Base-by-base conservation (phyloP, 495 filamentous ascomycete genomes). In the Aspergillus cristatus region DNA sequence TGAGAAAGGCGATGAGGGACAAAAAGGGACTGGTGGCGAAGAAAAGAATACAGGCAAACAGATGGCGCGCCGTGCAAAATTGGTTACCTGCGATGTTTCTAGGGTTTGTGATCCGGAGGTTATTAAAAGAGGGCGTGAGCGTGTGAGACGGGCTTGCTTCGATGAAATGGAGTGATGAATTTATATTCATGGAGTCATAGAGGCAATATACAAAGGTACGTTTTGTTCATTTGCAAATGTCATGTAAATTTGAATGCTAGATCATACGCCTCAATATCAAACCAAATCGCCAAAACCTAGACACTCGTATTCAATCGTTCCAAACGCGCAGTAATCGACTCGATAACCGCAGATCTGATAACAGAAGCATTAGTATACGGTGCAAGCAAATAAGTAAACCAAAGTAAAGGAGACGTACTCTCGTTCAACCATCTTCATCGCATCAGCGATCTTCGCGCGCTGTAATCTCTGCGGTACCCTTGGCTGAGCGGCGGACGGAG, bases 371-470 rank as follows among this genome's bases (percentile, higher is more conserved):
- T 38, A 32, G 28, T 15, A 6, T 38, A 25, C n/a, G 18, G 8
- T 29, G 28, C 22, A 30, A 24, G 32, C 22, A 38, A 22, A 34
- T 28, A 37, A 12, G 1, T 29, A 4, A 30, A 30, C 28, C 4
- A 18, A 26, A 2, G 28, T 13, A 13, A 34, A 26, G 28, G 24
- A 15, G 18, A 63, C 70, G 39, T 34, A 71, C 68, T 88, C 82
- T 55, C 82, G 65, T 28, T 86, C 81, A 45, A 88, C 65, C 56
- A 86, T 67, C 38, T 61, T 62, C 68, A 81, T 82, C 8, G 84
- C 76, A 57, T 86, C 77, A 12, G 67, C 65, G 41, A 84, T 57
- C 63, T 81, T 84, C 17, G 72, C 75, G 40, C 73, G 77, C 43
- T 83, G 72, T 28, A 86, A 61, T 30, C 80, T 75, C 32, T 76